Base-by-base conservation (phyloP, 306 rosid species). In the Crotalaria pallida region DNA sequence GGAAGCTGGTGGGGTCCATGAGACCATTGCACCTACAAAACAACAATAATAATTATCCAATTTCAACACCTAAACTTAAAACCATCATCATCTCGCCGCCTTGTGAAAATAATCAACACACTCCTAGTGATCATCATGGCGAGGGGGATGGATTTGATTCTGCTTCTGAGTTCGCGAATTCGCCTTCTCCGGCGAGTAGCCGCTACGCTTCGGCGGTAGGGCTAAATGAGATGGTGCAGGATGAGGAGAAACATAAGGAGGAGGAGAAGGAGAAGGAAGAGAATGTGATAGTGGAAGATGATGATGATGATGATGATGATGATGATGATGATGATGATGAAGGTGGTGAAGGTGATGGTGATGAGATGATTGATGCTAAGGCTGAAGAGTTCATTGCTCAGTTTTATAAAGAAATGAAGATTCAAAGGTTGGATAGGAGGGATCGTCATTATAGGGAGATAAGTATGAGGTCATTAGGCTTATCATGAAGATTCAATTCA, bases 351-450 rank as follows among this genome's bases (percentile, higher is more conserved):
- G n/a, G 36, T 31, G 29, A 71, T 2, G 88, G 82, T 1, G 96
- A 91, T 48, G 66, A 75, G 36, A 82, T 76, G 83, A 89, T 92
- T 40, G 96, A 92, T 64, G 84, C 73, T 0, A 92, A 83, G 75
- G 98, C 96, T 0, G 98, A 92, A 15, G 87, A 84, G 50, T 89
- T 88, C 73, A 92, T 92, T 13, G 93, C 98, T 47, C 83, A 84
- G 8, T 89, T 92, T 77, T 92, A 92, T 18, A 12, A 59, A 1
- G 82, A 88, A 26, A 92, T 92, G 78, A 83, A 38, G 79, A 80
- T 85, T 75, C 93, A 90, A 45, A 75, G 59, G 1, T 12, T 47
- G 76, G 22, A 80, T 24, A 51, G 58, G n/a, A 27, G 34, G 1
- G 77, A 83, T 57, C 33, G 3, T 41, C 80, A 34, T 69, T 78